Evolutionary conservation across 2,329 filamentous ascomycete species (phyloP), one percentile per base, ranked within the genome.

Genomic region (Cladophialophora chaetospira): DNA sequence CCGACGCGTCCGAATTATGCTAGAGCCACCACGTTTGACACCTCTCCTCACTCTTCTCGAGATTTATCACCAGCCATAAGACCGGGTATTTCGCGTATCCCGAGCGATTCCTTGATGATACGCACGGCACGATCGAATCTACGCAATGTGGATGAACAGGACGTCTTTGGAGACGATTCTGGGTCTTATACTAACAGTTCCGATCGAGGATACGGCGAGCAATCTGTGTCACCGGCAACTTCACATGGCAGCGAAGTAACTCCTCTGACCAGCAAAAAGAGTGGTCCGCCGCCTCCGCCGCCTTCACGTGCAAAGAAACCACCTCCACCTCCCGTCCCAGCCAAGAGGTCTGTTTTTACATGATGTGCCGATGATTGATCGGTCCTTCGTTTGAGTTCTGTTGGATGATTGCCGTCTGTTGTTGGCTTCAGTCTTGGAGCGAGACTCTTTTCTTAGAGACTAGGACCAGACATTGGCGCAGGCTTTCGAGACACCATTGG

Each of bases 291-390:
- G 17, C 85, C 85, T 25, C 85, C 85, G 21, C 83, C 83, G 23
- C 81, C 82, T 6, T 81, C 80, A 19, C 75, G 84, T 67, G 73
- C 81, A 31, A 88, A 87, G 77, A 88, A 88, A 71, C 83, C 84
- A 10, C 80, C 82, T 19, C 83, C 85, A 58, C 83, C 83, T 33
- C 85, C 83, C 19, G 83, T 82, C 9, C 85, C 85, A 19, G 80
- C 84, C 73, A 87, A 87, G 76, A 75, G 83, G 63, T 73, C 38
- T 23, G 50, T 58, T 42, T 55, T 65, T 15, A 66, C 60, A 5
- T 64, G 40, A 55, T 35, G 17, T 21, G 15, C 9, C n/a, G n/a
- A n/a, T n/a, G n/a, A n/a, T n/a, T n/a, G n/a, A n/a, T n/a, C n/a
- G n/a, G n/a, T n/a, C n/a, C n/a, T n/a, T n/a, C n/a, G n/a, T n/a